Evolutionary conservation across 441 rosid genomes (phyloP).

Genomic region (Adansonia grandidieri): DNA sequence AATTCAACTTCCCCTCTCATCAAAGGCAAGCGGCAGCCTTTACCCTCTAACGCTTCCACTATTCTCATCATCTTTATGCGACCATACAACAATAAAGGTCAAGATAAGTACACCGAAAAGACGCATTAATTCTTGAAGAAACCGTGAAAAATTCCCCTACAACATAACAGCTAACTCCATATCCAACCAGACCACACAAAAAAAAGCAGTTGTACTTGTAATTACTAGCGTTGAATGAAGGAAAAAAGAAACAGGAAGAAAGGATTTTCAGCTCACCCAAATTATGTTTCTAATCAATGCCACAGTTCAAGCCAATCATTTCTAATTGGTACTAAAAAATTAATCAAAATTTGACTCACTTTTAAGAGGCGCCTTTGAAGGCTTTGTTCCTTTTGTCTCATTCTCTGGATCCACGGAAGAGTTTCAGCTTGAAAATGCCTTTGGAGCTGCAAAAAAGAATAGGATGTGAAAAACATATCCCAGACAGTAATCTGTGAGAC

Average conservation of each 20-base stretch:
- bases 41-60: constrained; percentile 87
- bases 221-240: not conserved
- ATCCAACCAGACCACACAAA: too few relatives aligned
- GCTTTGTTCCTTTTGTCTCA: constrained; percentile 92
- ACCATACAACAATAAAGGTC: constrained; percentile 28
- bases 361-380: constrained; percentile 94
- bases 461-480: constrained; percentile 26
- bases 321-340: constrained; percentile 4
- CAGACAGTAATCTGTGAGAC: constrained; percentile 23
- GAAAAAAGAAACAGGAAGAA: not conserved
- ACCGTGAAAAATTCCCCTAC: not conserved
- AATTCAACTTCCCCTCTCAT: constrained; percentile 88
- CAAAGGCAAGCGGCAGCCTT: constrained; percentile 83
- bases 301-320: not conserved
- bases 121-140: not conserved
- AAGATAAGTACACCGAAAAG: constrained; percentile 21
- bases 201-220: too few relatives aligned
- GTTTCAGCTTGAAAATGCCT: constrained; percentile 97
- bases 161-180: too few relatives aligned
- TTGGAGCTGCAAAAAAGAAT: constrained; percentile 66
- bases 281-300: not conserved
- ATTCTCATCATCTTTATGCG: constrained; percentile 81
- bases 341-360: constrained; percentile 47
- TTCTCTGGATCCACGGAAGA: constrained; percentile 87
- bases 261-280: not conserved